Conservation (phyloP, 129 eudicot species). For the Sambucus nigra region DNA sequence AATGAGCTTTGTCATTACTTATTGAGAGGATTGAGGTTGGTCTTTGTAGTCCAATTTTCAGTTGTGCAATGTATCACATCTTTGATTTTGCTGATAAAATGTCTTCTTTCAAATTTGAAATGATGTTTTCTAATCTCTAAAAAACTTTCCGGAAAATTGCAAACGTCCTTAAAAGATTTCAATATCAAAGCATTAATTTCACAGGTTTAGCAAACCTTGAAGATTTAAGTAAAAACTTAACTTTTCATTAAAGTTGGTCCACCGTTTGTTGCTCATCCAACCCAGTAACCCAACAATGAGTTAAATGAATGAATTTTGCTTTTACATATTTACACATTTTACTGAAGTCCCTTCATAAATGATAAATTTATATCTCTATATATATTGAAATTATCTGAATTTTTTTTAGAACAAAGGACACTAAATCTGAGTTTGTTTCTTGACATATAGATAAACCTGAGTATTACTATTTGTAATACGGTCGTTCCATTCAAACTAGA, state of each 20-base stretch:
- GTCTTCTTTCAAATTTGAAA: not conserved
- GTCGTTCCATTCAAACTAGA: conserved; percentile 7
- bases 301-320: too few species aligned
- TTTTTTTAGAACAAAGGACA: not conserved
- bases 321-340: not conserved
- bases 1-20: not conserved
- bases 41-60: not conserved
- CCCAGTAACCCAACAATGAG: too few species aligned
- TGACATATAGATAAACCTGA: not conserved
- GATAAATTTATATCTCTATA: not conserved
- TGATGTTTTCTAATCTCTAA: not conserved
- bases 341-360: not conserved
- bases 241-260: not conserved
- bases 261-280: too few species aligned
- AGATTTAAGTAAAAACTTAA: too few species aligned
- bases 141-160: too few species aligned
- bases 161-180: too few species aligned
- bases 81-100: not conserved
- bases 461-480: not conserved
- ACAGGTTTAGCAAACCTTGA: not conserved
- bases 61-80: not conserved
- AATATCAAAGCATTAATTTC: too few species aligned
- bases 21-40: not conserved
- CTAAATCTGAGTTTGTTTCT: too few species aligned
- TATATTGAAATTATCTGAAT: not conserved